A percentile compares a stretch with the other conserved stretches of the same genome.
Conservation (phyloP, 176 grass and related monocot genomes). For the Zea luxurians region DNA sequence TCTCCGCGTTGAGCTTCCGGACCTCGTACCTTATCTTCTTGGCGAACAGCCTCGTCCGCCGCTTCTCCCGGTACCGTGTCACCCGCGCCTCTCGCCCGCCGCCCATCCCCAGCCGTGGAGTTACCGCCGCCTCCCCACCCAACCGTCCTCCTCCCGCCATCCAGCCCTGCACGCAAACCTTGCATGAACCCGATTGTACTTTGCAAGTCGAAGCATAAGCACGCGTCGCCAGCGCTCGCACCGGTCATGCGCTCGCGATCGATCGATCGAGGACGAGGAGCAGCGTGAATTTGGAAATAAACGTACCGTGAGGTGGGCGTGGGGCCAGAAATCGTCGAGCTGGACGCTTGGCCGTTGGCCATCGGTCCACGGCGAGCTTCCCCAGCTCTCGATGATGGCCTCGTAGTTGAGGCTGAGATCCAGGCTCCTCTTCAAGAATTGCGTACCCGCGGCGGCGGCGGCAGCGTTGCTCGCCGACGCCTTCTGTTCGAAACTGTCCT, state of each 20-base stretch:
- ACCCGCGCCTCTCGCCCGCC: slow-evolving; percentile 68
- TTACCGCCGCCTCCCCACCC: background rate
- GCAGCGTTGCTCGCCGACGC: slow-evolving; percentile 23
- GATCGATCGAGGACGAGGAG: background rate
- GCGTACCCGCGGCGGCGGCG: background rate
- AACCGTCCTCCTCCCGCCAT: slow-evolving; percentile 30
- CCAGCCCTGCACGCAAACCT: slow-evolving; percentile 53
- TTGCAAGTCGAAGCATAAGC: background rate
- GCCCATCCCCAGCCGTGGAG: slow-evolving; percentile 29
- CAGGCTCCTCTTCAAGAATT: slow-evolving; percentile 44
- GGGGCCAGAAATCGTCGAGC: slow-evolving; percentile 50
- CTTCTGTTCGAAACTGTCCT: slow-evolving; percentile 30
- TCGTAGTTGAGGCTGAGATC: slow-evolving; percentile 79
- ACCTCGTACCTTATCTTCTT: slow-evolving; percentile 99
- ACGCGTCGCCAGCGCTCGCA: background rate
- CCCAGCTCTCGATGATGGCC: slow-evolving; percentile 76
- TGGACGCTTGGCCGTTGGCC: slow-evolving; percentile 56
- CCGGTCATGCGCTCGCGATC: too few species aligned
- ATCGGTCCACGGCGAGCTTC: slow-evolving; percentile 74
- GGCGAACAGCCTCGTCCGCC: slow-evolving; percentile 86
- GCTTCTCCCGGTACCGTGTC: slow-evolving; percentile 89
- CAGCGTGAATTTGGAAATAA: background rate
- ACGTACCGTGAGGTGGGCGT: slow-evolving; percentile 51
- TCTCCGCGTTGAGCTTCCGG: slow-evolving; percentile 96
- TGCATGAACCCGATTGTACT: background rate